Conservation (phyloP, 805 yeast species). For the Wickerhamiella australiensis region DNA sequence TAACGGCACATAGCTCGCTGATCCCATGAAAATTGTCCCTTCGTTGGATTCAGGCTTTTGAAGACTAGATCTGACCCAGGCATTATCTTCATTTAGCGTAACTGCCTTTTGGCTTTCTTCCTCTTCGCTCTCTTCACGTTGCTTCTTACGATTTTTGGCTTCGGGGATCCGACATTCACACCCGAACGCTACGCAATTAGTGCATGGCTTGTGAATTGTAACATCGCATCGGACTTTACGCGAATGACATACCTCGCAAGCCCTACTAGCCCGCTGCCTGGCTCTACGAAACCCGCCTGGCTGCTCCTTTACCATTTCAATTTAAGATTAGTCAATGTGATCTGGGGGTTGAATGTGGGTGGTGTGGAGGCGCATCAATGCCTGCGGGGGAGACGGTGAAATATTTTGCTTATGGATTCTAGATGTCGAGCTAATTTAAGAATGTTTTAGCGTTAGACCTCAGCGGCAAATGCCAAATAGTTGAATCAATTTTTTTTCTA, state of each 20-base stretch:
- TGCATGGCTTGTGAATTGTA: constrained; percentile 44
- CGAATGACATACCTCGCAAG: constrained; percentile 66
- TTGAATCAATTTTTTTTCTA: too few relatives aligned
- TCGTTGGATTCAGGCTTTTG: neutral
- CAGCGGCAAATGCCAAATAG: too few relatives aligned
- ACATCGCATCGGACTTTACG: constrained; percentile 63
- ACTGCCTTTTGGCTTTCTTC: neutral
- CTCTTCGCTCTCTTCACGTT: neutral
- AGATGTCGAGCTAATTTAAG: too few relatives aligned
- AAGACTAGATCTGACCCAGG: neutral
- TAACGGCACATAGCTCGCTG: constrained; percentile 9
- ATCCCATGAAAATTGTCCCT: constrained; percentile 10
- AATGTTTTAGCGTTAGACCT: too few relatives aligned
- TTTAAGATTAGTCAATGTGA: neutral
- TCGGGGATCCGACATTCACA: constrained; percentile 61
- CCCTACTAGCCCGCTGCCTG: constrained; percentile 48
- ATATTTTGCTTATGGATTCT: too few relatives aligned
- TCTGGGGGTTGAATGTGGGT: neutral
- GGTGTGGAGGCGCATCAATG: neutral
- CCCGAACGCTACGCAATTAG: constrained; percentile 61
- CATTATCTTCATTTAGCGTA: neutral
- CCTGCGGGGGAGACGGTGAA: too few relatives aligned
- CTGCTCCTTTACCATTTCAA: constrained; percentile 2
- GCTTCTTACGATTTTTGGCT: constrained; percentile 30
- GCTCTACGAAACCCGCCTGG: constrained; percentile 26